Base-by-base conservation (phyloP, 129 eudicot species). In the Artemisia argyi region DNA sequence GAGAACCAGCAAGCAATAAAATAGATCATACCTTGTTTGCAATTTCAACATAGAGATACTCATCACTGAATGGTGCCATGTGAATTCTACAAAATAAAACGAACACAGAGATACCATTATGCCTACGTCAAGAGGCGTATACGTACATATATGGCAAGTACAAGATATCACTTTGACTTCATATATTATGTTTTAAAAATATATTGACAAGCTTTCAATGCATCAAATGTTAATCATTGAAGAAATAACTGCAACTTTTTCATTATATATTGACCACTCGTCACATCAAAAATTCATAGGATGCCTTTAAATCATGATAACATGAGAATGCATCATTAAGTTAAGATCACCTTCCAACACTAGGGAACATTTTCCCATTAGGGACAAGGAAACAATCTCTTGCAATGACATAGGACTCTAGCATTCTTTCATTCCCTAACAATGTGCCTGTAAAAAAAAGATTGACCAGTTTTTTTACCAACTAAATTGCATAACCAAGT, bases 51-150 rank as follows among this genome's bases (percentile, higher is more conserved):
- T 65, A 93, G 14, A 93, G 77, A 82, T 83, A 85, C 67, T 93
- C 96, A 73, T 89, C 98, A 50, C 95, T 81, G 73, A 93, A 93
- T 72, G 98, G 98, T 18, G 98, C 98, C 98, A 93, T 87, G 68
- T 92, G 98, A 79, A 92, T 93, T 81, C 98, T 93, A 65, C 77
- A 82, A 68, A 32, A 71, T 67, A 49, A 55, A 76, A 78, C 30
- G 17, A 60, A 39, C 15, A 26, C 7, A n/a, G n/a, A n/a, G n/a
- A n/a, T n/a, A n/a, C n/a, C n/a, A n/a, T n/a, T n/a, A n/a, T n/a
- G n/a, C n/a, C n/a, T n/a, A n/a, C n/a, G n/a, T n/a, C n/a, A n/a
- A n/a, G n/a, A n/a, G n/a, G n/a, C n/a, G n/a, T n/a, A n/a, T n/a
- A n/a, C n/a, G n/a, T n/a, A n/a, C n/a, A n/a, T n/a, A n/a, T n/a